Evolutionary conservation across 345 rosid genomes (phyloP), one percentile per base, ranked within the genome.

Genomic region (Trapa bicornis): DNA sequence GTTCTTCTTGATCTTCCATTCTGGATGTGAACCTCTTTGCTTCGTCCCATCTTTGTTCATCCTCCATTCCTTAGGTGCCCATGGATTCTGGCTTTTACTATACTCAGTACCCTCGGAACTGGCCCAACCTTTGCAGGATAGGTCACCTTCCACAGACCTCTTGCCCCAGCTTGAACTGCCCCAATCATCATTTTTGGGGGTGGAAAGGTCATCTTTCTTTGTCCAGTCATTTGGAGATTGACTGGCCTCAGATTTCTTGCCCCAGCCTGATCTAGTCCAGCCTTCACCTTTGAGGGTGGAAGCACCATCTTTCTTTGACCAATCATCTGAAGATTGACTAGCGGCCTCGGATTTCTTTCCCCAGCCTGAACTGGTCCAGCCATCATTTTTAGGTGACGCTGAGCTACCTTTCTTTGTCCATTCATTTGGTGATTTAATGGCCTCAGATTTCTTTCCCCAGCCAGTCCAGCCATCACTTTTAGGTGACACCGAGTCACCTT

Each of bases 1-100:
- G 43, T 8, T 41, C 43, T 41, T 41, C 43, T 41, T 41, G 43
- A 41, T 41, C 43, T 41, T 41, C 43, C 43, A 41, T 41, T 41
- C 43, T 68, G 77, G 67, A 72, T 77, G 76, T 32, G 84, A 71
- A 74, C 82, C 82, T 83, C 85, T 71, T 53, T 81, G 80, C 64
- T 45, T 45, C 9, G 72, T 68, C 62, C 70, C 78, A 41, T 75
- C 75, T 43, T 74, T 75, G 45, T 71, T 80, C 78, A 69, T 85
- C 80, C 81, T 85, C 72, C 73, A 65, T 0, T 65, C 42, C 36
- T 74, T 78, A 52, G 71, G 67, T 58, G 69, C 70, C 47, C 74
- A 69, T 48, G 75, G 78, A 77, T 61, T 57, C 50, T 33, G 47
- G 62, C 63, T 64, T 76, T 71, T 82, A 82, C 52, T 63, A 38